Evolutionary conservation across 192 early-diverging fungal species (phyloP), one percentile per base, ranked within the genome.

Genomic region (Lunasporangiospora selenospora): DNA sequence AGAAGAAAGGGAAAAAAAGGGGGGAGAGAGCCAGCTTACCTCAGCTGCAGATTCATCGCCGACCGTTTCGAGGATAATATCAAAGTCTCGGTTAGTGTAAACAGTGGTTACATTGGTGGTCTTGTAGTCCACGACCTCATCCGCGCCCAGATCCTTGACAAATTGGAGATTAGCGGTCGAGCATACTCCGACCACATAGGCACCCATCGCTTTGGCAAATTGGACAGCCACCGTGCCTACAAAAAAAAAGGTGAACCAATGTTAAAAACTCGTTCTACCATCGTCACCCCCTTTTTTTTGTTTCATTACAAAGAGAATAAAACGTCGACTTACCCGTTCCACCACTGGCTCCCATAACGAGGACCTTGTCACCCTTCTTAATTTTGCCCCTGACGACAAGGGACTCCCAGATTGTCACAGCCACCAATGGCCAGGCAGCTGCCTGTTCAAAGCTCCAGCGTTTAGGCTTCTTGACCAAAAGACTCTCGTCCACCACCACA

Each of bases 111-210:
- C 58, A 43, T 80, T 67, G 21, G 56, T 58, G 16, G 52, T 65
- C 15, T 48, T 85, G 64, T 88, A 89, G 44, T 89, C 88, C 26
- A 88, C 55, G 1, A 82, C 70, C 30, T 66, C 40, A 50, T 88
- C 86, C 1, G 86, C 85, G 4, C 88, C 88, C 36, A 85, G 50
- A 0, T 30, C 44, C 53, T 76, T 77, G 13, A 85, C 81, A 12
- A 83, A 48, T 37, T 75, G 57, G 11, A 75, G 58, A 32, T 88
- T 88, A 23, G 56, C 69, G 21, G 73, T 71, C 6, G 79, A 80
- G 52, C 85, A 86, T 27, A 87, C 73, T 4, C 65, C 87, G 16
- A 79, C 76, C 1, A 86, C 84, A 32, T 85, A 46, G 5, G 84
- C 83, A 12, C 84, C 81, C 24, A 78, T 15, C 2, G 71, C 66